Percentiles rank a stretch among this genome's conserved stretches.
Conservation (phyloP, 805 yeast genomes). For the Wickerhamiella brachini region DNA sequence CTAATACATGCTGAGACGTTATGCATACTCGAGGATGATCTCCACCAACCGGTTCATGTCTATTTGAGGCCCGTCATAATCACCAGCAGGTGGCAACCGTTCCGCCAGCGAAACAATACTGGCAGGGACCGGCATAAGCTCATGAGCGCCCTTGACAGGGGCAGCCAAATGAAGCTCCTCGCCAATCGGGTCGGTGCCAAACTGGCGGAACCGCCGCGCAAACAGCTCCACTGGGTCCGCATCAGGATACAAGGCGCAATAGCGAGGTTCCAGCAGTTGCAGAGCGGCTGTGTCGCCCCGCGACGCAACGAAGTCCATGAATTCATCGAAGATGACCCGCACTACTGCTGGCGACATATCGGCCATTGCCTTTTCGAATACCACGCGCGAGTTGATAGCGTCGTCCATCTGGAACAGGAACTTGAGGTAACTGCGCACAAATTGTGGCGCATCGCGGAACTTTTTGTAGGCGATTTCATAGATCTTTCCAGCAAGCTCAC, state of each 20-base stretch:
- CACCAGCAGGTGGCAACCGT: constrained; percentile 11
- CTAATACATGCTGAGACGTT: not conserved
- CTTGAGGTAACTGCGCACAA: constrained; percentile 53
- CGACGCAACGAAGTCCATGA: constrained; percentile 53
- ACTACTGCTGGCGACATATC: constrained; percentile 32
- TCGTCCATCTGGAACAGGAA: constrained; percentile 57
- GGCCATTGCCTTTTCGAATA: constrained; percentile 65
- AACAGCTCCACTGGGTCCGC: constrained; percentile 31
- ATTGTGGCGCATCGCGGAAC: constrained; percentile 42
- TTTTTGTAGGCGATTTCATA: constrained; percentile 65
- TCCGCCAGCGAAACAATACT: not conserved
- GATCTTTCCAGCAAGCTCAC: constrained; percentile 57
- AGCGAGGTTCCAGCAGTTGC: constrained; percentile 51
- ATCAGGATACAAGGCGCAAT: constrained; percentile 49
- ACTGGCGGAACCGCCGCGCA: constrained; percentile 15
- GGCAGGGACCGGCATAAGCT: not conserved
- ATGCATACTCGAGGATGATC: constrained; percentile 5
- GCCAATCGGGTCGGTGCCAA: constrained; percentile 7
- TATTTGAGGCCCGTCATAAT: constrained; percentile 16
- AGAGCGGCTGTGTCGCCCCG: constrained; percentile 61
- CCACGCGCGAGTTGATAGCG: constrained; percentile 62
- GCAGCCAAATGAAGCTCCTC: constrained; percentile 4
- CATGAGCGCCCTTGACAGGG: not conserved
- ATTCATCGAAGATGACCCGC: constrained; percentile 38
- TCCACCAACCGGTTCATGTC: constrained; percentile 10